phyloP scores from a whole-genome alignment of 306 rosid genomes.

The Benincasa hispida region DNA sequence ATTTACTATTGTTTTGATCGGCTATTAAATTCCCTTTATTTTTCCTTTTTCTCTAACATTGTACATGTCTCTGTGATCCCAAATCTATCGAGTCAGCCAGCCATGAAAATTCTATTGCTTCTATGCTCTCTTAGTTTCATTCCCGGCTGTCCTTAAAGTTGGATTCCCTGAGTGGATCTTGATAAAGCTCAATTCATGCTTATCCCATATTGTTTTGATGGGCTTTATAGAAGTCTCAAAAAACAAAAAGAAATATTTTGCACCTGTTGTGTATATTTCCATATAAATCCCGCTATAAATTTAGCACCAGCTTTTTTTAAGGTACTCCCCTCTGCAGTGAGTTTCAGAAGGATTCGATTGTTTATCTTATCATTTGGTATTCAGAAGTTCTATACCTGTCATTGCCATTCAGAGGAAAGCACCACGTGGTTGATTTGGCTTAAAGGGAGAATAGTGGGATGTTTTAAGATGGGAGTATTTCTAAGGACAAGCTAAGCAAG shows the following conservation, averaged over 20 bases:
- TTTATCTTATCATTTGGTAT: background rate
- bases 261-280: background rate
- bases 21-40: background rate
- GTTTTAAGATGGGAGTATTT: background rate
- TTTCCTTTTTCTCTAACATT: background rate
- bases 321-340: background rate
- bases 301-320: background rate
- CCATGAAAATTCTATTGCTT: background rate
- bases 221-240: background rate
- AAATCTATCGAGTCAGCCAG: background rate
- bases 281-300: background rate
- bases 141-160: background rate
- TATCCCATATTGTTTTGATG: background rate
- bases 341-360: background rate
- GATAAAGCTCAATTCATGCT: background rate
- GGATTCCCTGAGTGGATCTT: background rate
- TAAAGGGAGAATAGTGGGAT: background rate
- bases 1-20: background rate
- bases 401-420: background rate
- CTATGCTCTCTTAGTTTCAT: background rate
- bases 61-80: background rate
- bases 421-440: background rate
- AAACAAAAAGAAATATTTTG: no score
- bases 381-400: background rate
- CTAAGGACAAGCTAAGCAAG: background rate